Evolutionary conservation across 23 red algal species (phyloP).

Genomic region (Agarophyton chilense): DNA sequence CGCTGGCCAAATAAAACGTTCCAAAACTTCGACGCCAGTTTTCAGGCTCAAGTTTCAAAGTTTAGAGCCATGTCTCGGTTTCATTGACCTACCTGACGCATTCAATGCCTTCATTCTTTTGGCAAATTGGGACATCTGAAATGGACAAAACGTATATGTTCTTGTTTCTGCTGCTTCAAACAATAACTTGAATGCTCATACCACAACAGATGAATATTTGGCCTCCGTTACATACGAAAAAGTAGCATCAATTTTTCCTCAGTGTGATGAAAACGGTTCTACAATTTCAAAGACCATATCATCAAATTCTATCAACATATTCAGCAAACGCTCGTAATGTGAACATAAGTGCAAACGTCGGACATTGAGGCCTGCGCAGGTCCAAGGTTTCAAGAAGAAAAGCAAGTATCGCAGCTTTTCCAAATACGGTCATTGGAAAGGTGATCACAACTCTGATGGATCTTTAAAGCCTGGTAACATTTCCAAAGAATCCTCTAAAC

Average conservation of each 20-base stretch:
- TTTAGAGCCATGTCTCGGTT: neutral
- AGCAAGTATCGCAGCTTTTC: neutral
- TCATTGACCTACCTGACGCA: neutral
- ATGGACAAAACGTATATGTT: no score
- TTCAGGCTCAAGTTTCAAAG: conserved; percentile 5
- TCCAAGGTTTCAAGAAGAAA: neutral
- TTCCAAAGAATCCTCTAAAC: neutral
- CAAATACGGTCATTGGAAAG: neutral
- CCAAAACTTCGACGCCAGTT: conserved; percentile 28
- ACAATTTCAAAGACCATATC: no score
- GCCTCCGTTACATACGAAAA: neutral
- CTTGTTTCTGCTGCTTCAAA: no score
- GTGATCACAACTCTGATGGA: conserved; percentile 9
- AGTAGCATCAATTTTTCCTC: neutral
- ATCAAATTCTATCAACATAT: no score
- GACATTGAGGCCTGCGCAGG: no score
- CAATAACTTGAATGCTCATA: neutral
- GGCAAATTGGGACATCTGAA: no score
- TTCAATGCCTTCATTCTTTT: neutral
- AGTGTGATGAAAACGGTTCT: neutral
- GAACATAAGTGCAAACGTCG: no score
- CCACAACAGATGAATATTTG: neutral
- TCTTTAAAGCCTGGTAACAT: conserved; percentile 1
- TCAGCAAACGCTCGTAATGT: no score
- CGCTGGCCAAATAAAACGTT: neutral